Base-by-base conservation (phyloP, 2,329 filamentous ascomycete species). In the Tympanopsis confertula region DNA sequence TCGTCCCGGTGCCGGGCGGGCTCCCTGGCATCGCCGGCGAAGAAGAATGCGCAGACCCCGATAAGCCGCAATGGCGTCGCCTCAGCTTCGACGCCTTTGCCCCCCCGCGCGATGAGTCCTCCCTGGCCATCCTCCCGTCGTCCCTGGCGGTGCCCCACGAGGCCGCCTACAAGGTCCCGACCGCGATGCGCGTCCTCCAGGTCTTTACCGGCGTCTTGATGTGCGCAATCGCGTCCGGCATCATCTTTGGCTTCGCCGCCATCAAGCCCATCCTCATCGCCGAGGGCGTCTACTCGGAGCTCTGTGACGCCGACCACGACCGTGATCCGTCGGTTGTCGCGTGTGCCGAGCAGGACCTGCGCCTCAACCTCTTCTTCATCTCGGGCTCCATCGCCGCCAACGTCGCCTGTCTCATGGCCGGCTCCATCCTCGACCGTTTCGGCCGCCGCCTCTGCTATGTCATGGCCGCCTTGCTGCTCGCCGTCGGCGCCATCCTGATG, bases 321-420 rank as follows among this genome's bases (percentile, higher is more conserved):
- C 7, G n/a, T 7, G 22, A 26, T n/a, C 22, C 22, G 7, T n/a
- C n/a, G 7, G 24, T 28, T 10, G 24, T 10, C 10, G 24, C 15
- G 7, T 33, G 30, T 33, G 12, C 15, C 7, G 30, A 33, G 30
- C 30, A 59, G 38, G 53, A 58, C 38, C 50, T 59, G 47, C 50
- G 55, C 12, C 62, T 84, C 40, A 84, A 84, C 52, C 59, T 85
- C 35, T 82, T 83, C 70, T 84, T 84, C 61, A 78, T 78, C 17
- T 63, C 78, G 35, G 78, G 78, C 4, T 78, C 78, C 4, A 77
- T 82, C 32, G 74, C 69, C 10, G 78, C 78, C 4, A 84, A 84
- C 49, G 70, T 82, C 13, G 72, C 69, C 35, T 78, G 78, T 7
- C 62, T 85, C 10, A 71, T 78, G 13, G 75, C 80, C 3, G 80